Evolutionary conservation across 768 basidiomycete species (phyloP), one percentile per base, ranked within the genome.

Genomic region (Sutorius australiensis): DNA sequence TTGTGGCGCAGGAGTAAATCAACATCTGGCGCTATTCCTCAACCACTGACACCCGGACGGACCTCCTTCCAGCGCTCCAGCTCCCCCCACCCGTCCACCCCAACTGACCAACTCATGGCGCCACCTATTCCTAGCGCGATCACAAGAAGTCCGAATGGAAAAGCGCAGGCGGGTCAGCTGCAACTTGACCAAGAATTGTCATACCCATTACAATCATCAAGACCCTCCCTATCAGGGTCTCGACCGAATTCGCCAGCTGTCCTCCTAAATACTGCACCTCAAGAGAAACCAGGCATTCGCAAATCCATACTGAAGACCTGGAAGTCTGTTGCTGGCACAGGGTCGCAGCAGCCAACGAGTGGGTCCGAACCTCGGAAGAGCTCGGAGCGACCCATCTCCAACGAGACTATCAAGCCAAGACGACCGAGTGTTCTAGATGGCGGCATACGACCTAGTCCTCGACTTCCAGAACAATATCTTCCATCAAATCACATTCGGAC

Each of bases 1-100:
- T 65, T 92, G 19, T 92, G 90, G 89, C 80, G 87, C 61, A 88
- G 80, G 77, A 87, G 84, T 60, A 82, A 79, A 73, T 58, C 61
- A 43, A 62, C 64, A 14, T 72, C 77, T 28, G 63, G 70, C 24
- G 65, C 77, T 28, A 49, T 53, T 12, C 64, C 72, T 19, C 73
- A 72, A 54, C 70, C 68, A 46, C 66, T 70, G 3, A 68, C 72
- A 3, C 68, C 69, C 39, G 65, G 74, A 49, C 69, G 73, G 27
- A 63, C 76, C 41, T 75, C 75, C 4, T 65, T 66, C 54, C 63
- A 65, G 36, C 45, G 53, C 21, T 48, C 64, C 24, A 42, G 55
- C 46, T 62, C 67, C n/a, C 59, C 68, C 3, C 55, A 62, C 16
- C 67, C 77, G 5, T 71, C 76, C 32, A 64, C 66, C 14, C 73